These are phyloP conservation scores for Xylaria acuta DNA, from an alignment of 495 filamentous ascomycete genomes.

Conservation along the genomic window DNA sequence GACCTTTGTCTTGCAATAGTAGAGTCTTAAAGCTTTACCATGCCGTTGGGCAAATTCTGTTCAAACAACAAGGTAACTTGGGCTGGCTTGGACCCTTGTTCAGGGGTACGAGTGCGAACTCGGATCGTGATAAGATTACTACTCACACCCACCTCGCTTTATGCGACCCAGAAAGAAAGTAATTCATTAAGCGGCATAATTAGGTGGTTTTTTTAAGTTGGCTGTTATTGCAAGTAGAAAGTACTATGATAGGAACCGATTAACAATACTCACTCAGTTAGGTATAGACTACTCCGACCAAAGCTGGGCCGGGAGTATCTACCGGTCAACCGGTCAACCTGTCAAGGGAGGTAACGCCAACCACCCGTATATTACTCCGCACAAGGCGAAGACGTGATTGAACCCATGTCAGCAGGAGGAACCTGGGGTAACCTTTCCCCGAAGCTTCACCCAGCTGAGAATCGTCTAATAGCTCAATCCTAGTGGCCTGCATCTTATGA, in stretches of 20 bases:
- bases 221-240: too few relatives aligned
- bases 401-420: not conserved
- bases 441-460: not conserved
- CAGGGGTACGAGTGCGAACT: not conserved
- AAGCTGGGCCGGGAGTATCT: not conserved
- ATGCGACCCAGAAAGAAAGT: not conserved
- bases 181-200: not conserved
- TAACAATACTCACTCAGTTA: not conserved
- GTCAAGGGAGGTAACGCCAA: not conserved
- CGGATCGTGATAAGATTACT: too few relatives aligned
- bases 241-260: not conserved
- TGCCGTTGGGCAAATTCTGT: not conserved
- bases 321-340: not conserved
- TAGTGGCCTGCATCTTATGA: not conserved
- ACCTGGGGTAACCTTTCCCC: not conserved
- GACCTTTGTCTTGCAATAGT: not conserved
- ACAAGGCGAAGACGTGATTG: not conserved
- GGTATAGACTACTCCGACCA: too few relatives aligned
- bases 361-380: not conserved
- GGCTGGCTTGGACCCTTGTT: not conserved
- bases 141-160: not conserved
- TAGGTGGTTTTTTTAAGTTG: not conserved
- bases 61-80: not conserved
- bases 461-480: not conserved
- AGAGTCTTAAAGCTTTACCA: not conserved